Percentiles rank a stretch among this genome's conserved stretches.
These are phyloP conservation scores for Ceratocystiopsis minuta DNA, from an alignment of 2,329 filamentous ascomycete species.

Conservation along the genomic window DNA sequence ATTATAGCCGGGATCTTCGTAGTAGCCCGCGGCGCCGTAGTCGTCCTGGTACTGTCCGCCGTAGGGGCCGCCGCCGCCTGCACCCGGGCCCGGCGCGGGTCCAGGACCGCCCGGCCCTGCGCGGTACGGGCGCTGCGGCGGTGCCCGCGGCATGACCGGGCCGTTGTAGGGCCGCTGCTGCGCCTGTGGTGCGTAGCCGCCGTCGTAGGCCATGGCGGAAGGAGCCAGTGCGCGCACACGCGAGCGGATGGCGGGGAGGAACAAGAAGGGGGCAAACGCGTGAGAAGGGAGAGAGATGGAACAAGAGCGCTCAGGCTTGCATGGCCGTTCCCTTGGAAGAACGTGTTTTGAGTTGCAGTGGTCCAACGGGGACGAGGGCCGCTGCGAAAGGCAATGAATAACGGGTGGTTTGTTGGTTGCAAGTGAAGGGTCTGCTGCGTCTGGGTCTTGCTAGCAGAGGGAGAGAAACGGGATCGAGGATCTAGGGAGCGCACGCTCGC, in stretches of 20 bases:
- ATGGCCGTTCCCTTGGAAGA: too few relatives aligned
- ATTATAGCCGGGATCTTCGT: conserved; percentile 14
- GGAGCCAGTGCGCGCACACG: too few relatives aligned
- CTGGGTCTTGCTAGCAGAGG: too few relatives aligned
- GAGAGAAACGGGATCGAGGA: too few relatives aligned
- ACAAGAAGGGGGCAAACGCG: background rate
- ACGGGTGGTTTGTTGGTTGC: too few relatives aligned
- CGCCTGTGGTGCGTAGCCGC: conserved; percentile 21
- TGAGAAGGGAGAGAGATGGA: background rate
- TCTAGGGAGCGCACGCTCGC: too few relatives aligned
- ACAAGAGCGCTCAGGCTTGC: background rate
- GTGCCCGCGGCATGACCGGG: conserved; percentile 23
- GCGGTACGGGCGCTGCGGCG: conserved; percentile 20
- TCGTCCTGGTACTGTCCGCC: conserved; percentile 14
- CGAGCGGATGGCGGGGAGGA: background rate
- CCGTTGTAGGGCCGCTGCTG: conserved; percentile 31
- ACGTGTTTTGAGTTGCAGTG: too few relatives aligned
- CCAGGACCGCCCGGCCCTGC: conserved; percentile 13
- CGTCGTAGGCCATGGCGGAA: conserved; percentile 36
- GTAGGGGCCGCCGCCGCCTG: conserved; percentile 13
- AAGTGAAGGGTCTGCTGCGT: too few relatives aligned
- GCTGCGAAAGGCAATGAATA: too few relatives aligned
- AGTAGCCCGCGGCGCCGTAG: background rate
- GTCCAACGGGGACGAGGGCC: too few relatives aligned
- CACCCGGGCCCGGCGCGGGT: conserved; percentile 12